These are phyloP conservation scores for Carex sylvatica DNA, from an alignment of 202 grass and related monocot genomes.

Conservation along the genomic window DNA sequence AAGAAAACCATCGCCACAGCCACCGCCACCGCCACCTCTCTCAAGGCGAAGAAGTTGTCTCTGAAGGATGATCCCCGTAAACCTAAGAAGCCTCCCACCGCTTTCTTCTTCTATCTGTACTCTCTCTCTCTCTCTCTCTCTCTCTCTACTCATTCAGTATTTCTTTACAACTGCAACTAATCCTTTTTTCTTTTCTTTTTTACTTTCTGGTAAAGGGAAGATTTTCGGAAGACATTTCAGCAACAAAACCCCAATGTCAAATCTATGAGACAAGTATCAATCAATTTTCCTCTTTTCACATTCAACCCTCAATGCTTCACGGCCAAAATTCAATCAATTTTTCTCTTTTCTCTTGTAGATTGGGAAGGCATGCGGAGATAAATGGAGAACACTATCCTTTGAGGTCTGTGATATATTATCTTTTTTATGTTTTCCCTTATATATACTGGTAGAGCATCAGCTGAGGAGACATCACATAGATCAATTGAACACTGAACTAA, in stretches of 20 bases:
- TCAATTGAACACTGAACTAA: background rate
- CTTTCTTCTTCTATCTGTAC: conserved; percentile 95
- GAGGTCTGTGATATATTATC: conserved; percentile 53
- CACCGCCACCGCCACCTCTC: background rate
- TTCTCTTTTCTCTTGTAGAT: conserved; percentile 40
- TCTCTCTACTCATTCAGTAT: background rate
- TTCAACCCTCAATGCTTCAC: background rate
- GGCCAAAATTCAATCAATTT: background rate
- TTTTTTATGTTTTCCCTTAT: background rate
- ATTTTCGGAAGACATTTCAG: conserved; percentile 62
- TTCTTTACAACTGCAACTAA: background rate
- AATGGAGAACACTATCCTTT: conserved; percentile 86
- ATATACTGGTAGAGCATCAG: background rate
- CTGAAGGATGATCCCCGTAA: conserved; percentile 47
- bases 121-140: background rate
- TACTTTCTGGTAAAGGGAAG: conserved; percentile 69
- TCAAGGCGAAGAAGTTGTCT: conserved; percentile 35
- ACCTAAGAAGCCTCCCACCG: conserved; percentile 85
- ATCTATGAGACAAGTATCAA: conserved; percentile 79
- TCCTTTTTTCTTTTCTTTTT: background rate
- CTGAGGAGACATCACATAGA: background rate
- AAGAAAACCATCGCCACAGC: background rate
- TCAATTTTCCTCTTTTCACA: conserved; percentile 17
- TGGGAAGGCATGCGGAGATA: conserved; percentile 84
- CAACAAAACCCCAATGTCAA: conserved; percentile 85